Evolutionary conservation across 352 stramenopile genomes (phyloP), one percentile per base, ranked within the genome.

Genomic region (Phytophthora podocarpi): DNA sequence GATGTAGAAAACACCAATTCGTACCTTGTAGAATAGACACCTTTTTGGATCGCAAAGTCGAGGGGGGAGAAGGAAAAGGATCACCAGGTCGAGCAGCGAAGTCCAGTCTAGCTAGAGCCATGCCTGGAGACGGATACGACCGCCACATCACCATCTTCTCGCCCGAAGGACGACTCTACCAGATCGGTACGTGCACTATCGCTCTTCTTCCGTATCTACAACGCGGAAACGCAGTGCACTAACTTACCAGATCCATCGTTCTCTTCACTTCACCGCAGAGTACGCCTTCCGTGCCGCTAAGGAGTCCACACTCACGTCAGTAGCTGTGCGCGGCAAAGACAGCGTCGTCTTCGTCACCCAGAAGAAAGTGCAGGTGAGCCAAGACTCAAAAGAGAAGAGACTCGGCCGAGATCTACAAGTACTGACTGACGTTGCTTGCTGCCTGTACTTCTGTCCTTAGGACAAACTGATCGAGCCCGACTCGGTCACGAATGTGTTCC

Each of bases 241-340:
- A 34, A 34, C 18, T 8, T 28, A 21, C 7, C 9, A 4, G 46
- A 81, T n/a, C n/a, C n/a, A n/a, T n/a, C n/a, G n/a, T 90, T 23
- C 80, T 99, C 98, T 98, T 71, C 94, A 98, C 78, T 97, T 96
- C 57, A 73, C 73, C 39, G 16, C 50, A 97, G 98, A 99, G 75
- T 99, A 99, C 83, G 97, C 97, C 42, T 99, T 99, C 80, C 98
- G 99, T 57, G 95, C 95, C n/a, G 96, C 96, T 12, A 93, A 96
- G 58, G 85, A 90, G 56, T 88, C 80, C 56, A 97, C 94, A 21
- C 77, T 99, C 26, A 99, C 98, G 36, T 98, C 96, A 0, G 93
- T 99, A 16, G 97, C 96, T 21, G 89, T 99, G 24, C 87, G 97
- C 26, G 97, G 97, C 21, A 91, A 89, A 59, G 93, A 99, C 64